phyloP scores from a whole-genome alignment of 1,284 basidiomycete species.

The Coniferiporia sulphurascens region DNA sequence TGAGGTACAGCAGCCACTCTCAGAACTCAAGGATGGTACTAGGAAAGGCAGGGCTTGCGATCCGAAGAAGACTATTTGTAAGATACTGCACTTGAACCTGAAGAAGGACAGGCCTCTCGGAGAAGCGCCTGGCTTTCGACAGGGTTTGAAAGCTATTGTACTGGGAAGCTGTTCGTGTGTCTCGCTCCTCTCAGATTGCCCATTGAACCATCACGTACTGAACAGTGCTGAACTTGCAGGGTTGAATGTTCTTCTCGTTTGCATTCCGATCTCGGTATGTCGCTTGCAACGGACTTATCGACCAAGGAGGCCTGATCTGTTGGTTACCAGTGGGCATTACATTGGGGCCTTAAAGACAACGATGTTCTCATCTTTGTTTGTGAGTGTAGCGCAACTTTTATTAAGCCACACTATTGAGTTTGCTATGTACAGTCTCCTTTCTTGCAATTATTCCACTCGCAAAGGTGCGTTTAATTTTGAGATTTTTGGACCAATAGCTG shows the following conservation, averaged over 20 bases:
- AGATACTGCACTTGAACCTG: no score
- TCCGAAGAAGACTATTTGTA: no score
- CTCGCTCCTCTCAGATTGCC: not conserved
- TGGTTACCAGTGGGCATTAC: conserved; percentile 59
- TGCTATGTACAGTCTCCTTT: conserved; percentile 52
- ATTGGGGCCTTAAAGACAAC: conserved; percentile 51
- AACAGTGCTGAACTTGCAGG: conserved; percentile 32
- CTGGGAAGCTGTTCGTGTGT: conserved; percentile 44
- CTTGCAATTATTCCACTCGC: conserved; percentile 73
- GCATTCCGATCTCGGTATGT: conserved; percentile 66
- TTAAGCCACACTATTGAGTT: not conserved
- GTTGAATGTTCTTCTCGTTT: conserved; percentile 60
- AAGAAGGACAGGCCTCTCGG: conserved; percentile 3
- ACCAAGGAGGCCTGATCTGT: not conserved
- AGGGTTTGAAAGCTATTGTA: conserved; percentile 46
- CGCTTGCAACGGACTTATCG: not conserved
- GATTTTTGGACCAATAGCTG: not conserved
- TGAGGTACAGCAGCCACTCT: no score
- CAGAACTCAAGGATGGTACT: no score
- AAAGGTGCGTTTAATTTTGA: conserved; percentile 39
- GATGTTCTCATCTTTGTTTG: conserved; percentile 66
- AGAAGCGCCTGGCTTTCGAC: conserved; percentile 35
- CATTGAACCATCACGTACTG: not conserved
- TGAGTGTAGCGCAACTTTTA: conserved; percentile 35
- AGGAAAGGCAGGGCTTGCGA: no score